These are phyloP conservation scores for Nicotiana noctiflora DNA, from an alignment of 257 asterid genomes.

Conservation along the genomic window DNA sequence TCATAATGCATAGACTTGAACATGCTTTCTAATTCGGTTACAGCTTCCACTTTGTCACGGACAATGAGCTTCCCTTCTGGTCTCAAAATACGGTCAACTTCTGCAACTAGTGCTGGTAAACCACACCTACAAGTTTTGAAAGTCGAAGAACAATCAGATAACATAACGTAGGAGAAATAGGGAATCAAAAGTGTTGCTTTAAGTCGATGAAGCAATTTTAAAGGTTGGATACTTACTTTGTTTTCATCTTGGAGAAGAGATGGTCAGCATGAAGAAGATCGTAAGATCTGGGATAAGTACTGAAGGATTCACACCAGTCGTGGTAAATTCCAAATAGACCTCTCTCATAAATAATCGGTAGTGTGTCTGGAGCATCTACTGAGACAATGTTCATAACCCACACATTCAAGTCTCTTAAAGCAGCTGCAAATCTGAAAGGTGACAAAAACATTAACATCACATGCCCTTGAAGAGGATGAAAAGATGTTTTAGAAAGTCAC, in stretches of 20 bases:
- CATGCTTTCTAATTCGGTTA: conserved; percentile 60
- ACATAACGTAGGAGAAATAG: not conserved
- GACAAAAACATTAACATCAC: not conserved
- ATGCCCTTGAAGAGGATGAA: not conserved
- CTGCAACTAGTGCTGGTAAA: conserved; percentile 56
- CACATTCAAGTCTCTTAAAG: conserved; percentile 66
- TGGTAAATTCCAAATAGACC: conserved; percentile 92
- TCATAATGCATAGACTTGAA: conserved; percentile 83
- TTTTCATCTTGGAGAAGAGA: conserved; percentile 78
- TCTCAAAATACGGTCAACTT: conserved; percentile 84
- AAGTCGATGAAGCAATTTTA: not conserved
- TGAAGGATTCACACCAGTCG: conserved; percentile 97
- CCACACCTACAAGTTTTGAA: conserved; percentile 48
- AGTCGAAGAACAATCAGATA: conserved; percentile 13
- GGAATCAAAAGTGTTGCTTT: not conserved
- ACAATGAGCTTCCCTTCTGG: conserved; percentile 83
- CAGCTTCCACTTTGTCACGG: conserved; percentile 56
- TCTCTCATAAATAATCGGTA: conserved; percentile 83
- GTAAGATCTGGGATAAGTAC: conserved; percentile 89
- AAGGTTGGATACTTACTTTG: conserved; percentile 33
- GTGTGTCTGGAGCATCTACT: conserved; percentile 82
- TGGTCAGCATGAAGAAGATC: conserved; percentile 98
- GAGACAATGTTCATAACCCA: conserved; percentile 94
- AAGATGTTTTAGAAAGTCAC: not conserved
- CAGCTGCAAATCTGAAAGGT: conserved; percentile 81